Base-by-base conservation (phyloP, 2,329 filamentous ascomycete genomes). In the Fusarium cyanostomum region DNA sequence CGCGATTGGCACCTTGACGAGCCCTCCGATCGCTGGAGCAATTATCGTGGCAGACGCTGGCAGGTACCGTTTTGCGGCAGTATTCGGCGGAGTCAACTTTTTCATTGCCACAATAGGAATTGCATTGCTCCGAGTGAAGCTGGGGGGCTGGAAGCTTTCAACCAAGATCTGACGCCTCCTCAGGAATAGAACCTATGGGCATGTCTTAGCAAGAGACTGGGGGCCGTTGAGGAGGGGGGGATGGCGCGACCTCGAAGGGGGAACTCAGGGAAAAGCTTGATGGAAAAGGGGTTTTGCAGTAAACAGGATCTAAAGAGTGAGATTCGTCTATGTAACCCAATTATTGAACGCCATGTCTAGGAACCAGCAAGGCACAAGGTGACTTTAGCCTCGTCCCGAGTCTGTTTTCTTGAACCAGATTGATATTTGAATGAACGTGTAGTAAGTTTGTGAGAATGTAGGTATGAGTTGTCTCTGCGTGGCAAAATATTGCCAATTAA, bases 21-120 rank as follows among this genome's bases (percentile, higher is more conserved):
- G 58, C 48, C 63, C 57, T 10, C 60, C 59, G 18, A 64, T 64
- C 12, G 43, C 59, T 3, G 57, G 60, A 39, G 54, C 16, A 5
- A 64, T 66, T 21, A 35, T 59, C 12, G 38, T 52, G 8, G 45
- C 48, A 9, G 64, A 64, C 34, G 44, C 42, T 6, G 64, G 58
- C 9, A 58, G 62, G 49, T 64, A 65, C 21, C 49, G 39, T 15
- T 66, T 59, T 15, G 60, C 63, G n/a, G 63, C 63, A 5, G 51
- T 62, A 7, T 64, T 66, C 52, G 31, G 57, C 16, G 61, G 63
- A 11, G 38, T 64, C 24, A 64, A 59, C 46, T 62, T 64, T 18
- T 15, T 56, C 7, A 46, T 67, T n/a, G 62, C 64, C 9, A 41
- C 30, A 5, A 11, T 53, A 16, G 62, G 62, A 9, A 52, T 66